These are phyloP conservation scores for Toxicodendron radicans DNA, from an alignment of 345 rosid species.

Conservation along the genomic window DNA sequence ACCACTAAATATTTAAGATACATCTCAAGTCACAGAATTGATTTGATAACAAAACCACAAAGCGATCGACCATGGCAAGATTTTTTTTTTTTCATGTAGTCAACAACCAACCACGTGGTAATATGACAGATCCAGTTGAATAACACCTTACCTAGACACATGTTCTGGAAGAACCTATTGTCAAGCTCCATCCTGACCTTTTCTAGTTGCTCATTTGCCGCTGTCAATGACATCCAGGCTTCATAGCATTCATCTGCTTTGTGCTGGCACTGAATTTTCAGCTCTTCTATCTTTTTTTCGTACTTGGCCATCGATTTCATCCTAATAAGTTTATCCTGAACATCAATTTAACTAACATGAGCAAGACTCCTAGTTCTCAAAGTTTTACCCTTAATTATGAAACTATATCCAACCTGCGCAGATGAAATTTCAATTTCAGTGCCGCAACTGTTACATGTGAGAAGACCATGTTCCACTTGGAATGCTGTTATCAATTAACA, in stretches of 20 bases:
- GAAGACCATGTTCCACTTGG: conserved; percentile 18
- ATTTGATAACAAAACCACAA: not conserved
- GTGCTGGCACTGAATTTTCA: conserved; percentile 33
- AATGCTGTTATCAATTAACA: conserved; percentile 15
- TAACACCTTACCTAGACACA: conserved; percentile 33
- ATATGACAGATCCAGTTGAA: not conserved
- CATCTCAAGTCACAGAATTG: not conserved
- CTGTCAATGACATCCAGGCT: conserved; percentile 55
- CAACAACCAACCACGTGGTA: not conserved
- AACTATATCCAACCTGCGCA: conserved; percentile 34
- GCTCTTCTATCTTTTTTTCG: conserved; percentile 46
- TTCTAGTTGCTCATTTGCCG: conserved; percentile 47
- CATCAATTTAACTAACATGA: conserved; percentile 13
- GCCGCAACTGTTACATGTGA: conserved; percentile 40
- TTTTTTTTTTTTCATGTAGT: too few species aligned
- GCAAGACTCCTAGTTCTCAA: conserved; percentile 10
- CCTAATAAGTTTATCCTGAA: conserved; percentile 40
- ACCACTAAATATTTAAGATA: not conserved
- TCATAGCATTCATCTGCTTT: conserved; percentile 53
- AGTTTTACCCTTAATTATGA: not conserved
- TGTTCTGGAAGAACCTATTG: conserved; percentile 38
- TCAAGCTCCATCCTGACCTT: conserved; percentile 45
- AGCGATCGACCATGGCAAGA: not conserved
- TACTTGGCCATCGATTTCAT: conserved; percentile 36
- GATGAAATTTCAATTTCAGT: conserved; percentile 41